Evolutionary conservation across 768 basidiomycete species (phyloP), one percentile per base, ranked within the genome.

Genomic region (Harrya chromipes): DNA sequence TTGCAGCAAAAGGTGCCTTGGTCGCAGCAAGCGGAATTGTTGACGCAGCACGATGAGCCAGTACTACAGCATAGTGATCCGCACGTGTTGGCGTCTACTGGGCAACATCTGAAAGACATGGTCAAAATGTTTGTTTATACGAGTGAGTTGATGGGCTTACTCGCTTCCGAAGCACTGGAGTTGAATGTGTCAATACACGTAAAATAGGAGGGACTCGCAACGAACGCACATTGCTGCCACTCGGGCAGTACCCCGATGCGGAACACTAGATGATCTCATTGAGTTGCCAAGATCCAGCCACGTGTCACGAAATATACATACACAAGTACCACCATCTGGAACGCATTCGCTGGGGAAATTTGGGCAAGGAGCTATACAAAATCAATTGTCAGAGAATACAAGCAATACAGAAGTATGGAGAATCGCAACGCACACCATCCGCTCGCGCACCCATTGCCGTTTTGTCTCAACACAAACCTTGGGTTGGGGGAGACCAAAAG

Each of bases 281-380:
- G n/a, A 50, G 31, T 21, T 24, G 12, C 11, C 16, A 17, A 14
- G 9, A n/a, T 14, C 21, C 2, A 21, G 14, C 21, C 2, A 21
- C 17, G 12, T 1, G 23, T 3, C 4, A 19, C 14, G 8, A 14
- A 29, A n/a, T 12, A 17, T n/a, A 35, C 56, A 33, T 58, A 65
- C 63, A 19, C 63, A 65, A 16, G 20, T 55, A 40, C 40, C 47
- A 20, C 61, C 61, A 20, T 37, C 37, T 1, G 46, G 58, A 16
- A 47, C 61, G 17, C 63, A 65, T 26, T 23, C 4, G 11, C 43
- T 2, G 12, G 63, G 56, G 24, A 31, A 61, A 49, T 57, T 61
- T 10, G 56, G 6, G 17, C 63, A 64, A 24, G 43, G n/a, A 3
- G 53, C 63, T 64, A 10, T n/a, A 19, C 5, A 10, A 20, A 24